These are phyloP conservation scores for Suillus tomentosus DNA, from an alignment of 768 basidiomycete genomes.

Conservation along the genomic window DNA sequence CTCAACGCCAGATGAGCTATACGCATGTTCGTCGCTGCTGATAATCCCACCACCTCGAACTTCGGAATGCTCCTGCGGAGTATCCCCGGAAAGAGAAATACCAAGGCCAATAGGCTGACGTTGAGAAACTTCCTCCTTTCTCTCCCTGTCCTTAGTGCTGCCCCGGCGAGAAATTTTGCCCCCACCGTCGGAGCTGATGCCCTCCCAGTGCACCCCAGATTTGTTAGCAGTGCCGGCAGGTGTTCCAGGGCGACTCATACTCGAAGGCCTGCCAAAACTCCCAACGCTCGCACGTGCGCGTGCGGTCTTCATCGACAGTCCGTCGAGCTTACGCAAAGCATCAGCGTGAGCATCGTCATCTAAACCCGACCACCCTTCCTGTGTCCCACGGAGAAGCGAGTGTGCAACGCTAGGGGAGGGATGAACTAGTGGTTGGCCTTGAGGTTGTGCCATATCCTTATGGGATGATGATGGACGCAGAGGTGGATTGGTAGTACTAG, in stretches of 20 bases:
- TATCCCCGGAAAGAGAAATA: conserved; percentile 37
- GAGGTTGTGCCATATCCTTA: conserved; percentile 34
- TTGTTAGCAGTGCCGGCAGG: conserved; percentile 59
- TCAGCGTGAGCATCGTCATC: conserved; percentile 90
- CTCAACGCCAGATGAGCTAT: conserved; percentile 47
- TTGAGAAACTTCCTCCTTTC: conserved; percentile 31
- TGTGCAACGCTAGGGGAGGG: conserved; percentile 74
- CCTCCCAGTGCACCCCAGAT: conserved; percentile 72
- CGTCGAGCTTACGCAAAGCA: conserved; percentile 91
- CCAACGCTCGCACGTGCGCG: conserved; percentile 77
- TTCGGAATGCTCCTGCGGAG: conserved; percentile 43
- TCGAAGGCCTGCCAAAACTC: conserved; percentile 67
- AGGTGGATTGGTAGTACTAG: conserved; percentile 39
- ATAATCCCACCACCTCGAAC: conserved; percentile 41
- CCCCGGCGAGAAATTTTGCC: conserved; percentile 41
- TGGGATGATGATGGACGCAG: conserved; percentile 39
- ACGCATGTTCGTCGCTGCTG: conserved; percentile 62
- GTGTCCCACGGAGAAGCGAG: conserved; percentile 82
- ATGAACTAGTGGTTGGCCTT: conserved; percentile 41
- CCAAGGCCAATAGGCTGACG: conserved; percentile 32
- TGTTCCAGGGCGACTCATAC: conserved; percentile 72
- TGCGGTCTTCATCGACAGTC: conserved; percentile 74
- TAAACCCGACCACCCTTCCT: conserved; percentile 87
- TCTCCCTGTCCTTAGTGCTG: conserved; percentile 47
- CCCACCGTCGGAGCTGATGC: conserved; percentile 42